Evolutionary conservation across 2,329 filamentous ascomycete species (phyloP).

Genomic region (Zasmidium cellare): DNA sequence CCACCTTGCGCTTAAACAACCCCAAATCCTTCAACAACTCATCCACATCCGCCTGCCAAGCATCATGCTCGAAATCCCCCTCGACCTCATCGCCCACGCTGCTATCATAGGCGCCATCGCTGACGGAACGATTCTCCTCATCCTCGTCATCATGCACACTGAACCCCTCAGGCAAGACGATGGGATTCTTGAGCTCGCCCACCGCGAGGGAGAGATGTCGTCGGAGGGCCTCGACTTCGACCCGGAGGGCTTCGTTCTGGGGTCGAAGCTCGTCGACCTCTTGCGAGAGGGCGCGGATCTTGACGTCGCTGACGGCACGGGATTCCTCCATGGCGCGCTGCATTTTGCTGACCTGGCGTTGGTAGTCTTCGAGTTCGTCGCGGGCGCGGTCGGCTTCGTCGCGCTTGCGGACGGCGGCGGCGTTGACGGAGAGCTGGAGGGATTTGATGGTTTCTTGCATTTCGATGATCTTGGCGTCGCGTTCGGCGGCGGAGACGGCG

Average conservation of each 20-base stretch:
- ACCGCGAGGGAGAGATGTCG: conserved; percentile 86
- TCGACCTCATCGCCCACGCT: conserved; percentile 54
- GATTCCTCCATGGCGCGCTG: conserved; percentile 96
- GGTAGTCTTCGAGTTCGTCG: conserved; percentile 90
- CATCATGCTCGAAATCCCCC: conserved; percentile 41
- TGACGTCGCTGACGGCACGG: conserved; percentile 84
- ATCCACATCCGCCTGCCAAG: conserved; percentile 77
- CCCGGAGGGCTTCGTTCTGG: conserved; percentile 57
- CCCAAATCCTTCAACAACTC: conserved; percentile 77
- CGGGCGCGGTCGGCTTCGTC: conserved; percentile 71
- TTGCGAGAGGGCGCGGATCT: conserved; percentile 75
- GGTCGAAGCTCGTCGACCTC: conserved; percentile 52
- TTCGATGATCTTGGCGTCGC: conserved; percentile 87
- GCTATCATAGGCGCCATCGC: conserved; percentile 42
- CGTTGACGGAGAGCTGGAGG: conserved; percentile 72
- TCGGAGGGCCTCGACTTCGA: conserved; percentile 81
- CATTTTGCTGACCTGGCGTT: conserved; percentile 84
- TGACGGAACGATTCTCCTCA: conserved; percentile 48
- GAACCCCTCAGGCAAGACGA: conserved; percentile 57
- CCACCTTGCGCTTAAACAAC: conserved; percentile 81
- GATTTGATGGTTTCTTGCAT: conserved; percentile 94
- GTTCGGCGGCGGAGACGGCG: conserved; percentile 84
- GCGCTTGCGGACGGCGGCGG: conserved; percentile 64
- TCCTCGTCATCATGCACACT: conserved; percentile 32
- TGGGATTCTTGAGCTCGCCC: conserved; percentile 85